A percentile compares a stretch with the other conserved stretches of the same genome.
These are phyloP conservation scores for Corylus avellana DNA, from an alignment of 306 rosid species.

Conservation along the genomic window DNA sequence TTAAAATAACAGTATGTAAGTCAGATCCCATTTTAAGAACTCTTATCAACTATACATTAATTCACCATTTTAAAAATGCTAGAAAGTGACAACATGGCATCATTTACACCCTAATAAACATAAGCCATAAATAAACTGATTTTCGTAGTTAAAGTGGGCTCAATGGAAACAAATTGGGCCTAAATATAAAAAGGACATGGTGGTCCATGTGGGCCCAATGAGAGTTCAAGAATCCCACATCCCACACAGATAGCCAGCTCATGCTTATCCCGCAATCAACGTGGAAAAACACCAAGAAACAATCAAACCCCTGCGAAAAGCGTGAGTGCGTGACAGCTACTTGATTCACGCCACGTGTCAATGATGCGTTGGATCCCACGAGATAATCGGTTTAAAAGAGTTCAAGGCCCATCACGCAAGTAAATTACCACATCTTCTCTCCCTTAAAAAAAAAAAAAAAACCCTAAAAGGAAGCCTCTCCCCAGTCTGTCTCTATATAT, in stretches of 20 bases:
- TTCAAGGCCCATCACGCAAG: neutral
- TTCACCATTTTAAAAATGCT: too few relatives aligned
- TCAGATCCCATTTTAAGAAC: too few relatives aligned
- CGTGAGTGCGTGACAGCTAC: neutral
- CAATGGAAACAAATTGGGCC: too few relatives aligned
- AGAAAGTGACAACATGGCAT: too few relatives aligned
- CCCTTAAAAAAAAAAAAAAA: neutral
- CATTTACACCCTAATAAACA: too few relatives aligned
- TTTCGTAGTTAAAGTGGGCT: too few relatives aligned
- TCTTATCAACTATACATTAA: too few relatives aligned
- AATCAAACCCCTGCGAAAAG: too few relatives aligned
- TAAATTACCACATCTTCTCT: neutral
- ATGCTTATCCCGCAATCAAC: slow-evolving; percentile 48
- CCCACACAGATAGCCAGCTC: neutral
- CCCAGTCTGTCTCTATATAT: neutral
- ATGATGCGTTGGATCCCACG: slow-evolving; percentile 47
- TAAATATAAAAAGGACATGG: too few relatives aligned
- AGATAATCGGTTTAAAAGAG: neutral
- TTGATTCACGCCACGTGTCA: slow-evolving; percentile 42
- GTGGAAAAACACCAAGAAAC: neutral
- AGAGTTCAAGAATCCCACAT: neutral
- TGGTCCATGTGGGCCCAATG: neutral
- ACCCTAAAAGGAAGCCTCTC: neutral
- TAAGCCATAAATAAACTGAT: too few relatives aligned
- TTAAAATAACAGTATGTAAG: too few relatives aligned